These are phyloP conservation scores for Crithidia expoeki DNA, from an alignment of 208 protist genomes.

Conservation along the genomic window DNA sequence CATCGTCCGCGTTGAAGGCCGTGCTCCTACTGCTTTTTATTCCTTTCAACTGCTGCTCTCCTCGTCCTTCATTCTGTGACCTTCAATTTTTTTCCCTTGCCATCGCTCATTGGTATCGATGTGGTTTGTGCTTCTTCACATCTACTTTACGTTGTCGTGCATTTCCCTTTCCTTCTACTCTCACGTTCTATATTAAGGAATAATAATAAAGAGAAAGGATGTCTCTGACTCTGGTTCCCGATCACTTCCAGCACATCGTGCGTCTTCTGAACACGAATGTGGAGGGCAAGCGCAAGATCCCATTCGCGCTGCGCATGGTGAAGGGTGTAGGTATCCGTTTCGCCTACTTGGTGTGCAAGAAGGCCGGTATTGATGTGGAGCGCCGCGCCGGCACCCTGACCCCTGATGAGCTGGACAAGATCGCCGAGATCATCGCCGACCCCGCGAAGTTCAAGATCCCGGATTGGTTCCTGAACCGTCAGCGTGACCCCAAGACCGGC, in stretches of 20 bases:
- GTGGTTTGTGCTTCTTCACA: not conserved
- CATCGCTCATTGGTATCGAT: not conserved
- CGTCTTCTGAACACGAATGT: conserved; percentile 99
- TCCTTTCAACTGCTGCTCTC: no score
- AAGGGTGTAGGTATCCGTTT: conserved; percentile 99
- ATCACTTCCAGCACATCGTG: conserved; percentile 99
- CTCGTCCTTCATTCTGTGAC: no score
- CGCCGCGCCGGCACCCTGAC: conserved; percentile 95
- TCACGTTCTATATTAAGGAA: not conserved
- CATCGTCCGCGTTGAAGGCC: no score
- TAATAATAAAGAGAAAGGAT: conserved; percentile 29
- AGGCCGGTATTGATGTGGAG: conserved; percentile 97
- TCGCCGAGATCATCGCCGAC: conserved; percentile 98
- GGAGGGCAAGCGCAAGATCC: conserved; percentile 97
- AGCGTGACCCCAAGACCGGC: conserved; percentile 98
- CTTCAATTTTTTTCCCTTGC: not conserved
- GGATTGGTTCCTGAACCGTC: conserved; percentile 99
- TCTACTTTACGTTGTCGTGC: no score
- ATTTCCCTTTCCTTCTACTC: no score
- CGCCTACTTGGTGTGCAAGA: conserved; percentile 98
- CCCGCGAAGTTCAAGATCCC: conserved; percentile 99
- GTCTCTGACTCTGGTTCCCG: conserved; percentile 62
- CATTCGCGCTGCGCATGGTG: conserved; percentile 98
- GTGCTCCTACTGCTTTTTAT: no score
- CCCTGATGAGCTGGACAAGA: conserved; percentile 96